A percentile compares a stretch with the other conserved stretches of the same genome.
phyloP scores from a whole-genome alignment of 2,329 filamentous ascomycete genomes.

The Trichoderma arundinaceum region DNA sequence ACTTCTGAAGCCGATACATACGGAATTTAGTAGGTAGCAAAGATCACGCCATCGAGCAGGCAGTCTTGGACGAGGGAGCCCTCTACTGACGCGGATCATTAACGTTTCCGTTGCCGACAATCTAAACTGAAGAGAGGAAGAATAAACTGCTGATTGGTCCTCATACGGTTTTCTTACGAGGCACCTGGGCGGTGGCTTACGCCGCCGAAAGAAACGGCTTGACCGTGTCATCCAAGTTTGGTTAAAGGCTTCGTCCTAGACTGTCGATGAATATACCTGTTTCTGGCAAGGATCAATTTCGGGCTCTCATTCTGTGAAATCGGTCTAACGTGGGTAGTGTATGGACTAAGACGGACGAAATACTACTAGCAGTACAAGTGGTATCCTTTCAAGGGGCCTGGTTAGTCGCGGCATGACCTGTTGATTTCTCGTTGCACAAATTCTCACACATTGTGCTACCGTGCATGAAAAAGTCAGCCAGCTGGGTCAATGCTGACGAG shows the following conservation, averaged over 20 bases:
- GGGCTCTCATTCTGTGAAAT: not conserved
- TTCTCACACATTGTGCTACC: not conserved
- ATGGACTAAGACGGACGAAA: not conserved
- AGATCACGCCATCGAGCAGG: not conserved
- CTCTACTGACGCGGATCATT: not conserved
- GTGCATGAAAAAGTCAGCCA: conserved; percentile 2
- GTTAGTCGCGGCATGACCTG: not conserved
- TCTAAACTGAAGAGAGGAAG: not conserved
- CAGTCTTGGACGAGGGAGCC: not conserved
- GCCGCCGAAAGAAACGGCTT: no score
- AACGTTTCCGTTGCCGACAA: not conserved
- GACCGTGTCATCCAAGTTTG: no score
- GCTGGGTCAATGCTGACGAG: not conserved
- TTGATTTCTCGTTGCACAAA: not conserved
- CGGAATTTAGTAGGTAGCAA: not conserved
- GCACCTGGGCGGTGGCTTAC: no score
- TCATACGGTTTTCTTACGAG: no score
- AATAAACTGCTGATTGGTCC: not conserved
- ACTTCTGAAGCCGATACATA: no score
- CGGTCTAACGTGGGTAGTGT: not conserved
- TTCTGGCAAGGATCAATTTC: not conserved
- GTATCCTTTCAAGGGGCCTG: not conserved
- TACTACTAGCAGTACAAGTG: not conserved
- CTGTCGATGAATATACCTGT: conserved; percentile 2
- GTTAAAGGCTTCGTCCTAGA: not conserved